These are phyloP conservation scores for Taxillus chinensis DNA, from an alignment of 164 flowering plant species.

Conservation along the genomic window DNA sequence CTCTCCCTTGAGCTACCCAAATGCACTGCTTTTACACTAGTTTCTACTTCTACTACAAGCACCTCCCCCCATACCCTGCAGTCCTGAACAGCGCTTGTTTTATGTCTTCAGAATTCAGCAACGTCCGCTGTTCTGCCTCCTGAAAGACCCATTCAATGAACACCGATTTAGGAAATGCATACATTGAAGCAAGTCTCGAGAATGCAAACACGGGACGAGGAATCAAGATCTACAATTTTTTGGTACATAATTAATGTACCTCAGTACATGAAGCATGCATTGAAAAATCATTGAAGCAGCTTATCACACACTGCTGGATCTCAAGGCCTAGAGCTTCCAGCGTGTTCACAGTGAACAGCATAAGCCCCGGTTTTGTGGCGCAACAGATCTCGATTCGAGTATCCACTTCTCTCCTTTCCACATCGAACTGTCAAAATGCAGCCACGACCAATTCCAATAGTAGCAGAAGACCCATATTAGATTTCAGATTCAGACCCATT, in stretches of 20 bases:
- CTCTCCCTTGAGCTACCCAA: not conserved
- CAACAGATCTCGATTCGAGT: not conserved
- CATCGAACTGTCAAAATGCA: not conserved
- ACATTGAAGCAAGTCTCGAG: too few relatives aligned
- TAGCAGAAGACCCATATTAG: too few relatives aligned
- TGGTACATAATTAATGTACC: not conserved
- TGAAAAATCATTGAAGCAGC: constrained; percentile 3
- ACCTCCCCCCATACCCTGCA: constrained; percentile 3
- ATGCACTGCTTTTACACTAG: not conserved
- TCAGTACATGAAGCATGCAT: constrained; percentile 1
- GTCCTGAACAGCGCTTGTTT: constrained; percentile 1
- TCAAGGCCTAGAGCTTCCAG: constrained; percentile 3
- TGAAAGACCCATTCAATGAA: not conserved
- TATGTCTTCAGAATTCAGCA: not conserved
- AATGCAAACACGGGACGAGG: too few relatives aligned
- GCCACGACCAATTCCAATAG: too few relatives aligned
- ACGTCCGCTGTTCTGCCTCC: not conserved
- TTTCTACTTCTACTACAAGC: not conserved
- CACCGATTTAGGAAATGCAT: too few relatives aligned
- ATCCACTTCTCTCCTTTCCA: not conserved
- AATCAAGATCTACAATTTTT: too few relatives aligned
- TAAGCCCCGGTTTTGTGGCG: not conserved
- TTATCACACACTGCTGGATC: constrained; percentile 2
- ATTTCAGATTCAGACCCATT: too few relatives aligned
- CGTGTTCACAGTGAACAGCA: not conserved